Evolutionary conservation across 306 rosid genomes (phyloP).

Genomic region (Pyrus communis): DNA sequence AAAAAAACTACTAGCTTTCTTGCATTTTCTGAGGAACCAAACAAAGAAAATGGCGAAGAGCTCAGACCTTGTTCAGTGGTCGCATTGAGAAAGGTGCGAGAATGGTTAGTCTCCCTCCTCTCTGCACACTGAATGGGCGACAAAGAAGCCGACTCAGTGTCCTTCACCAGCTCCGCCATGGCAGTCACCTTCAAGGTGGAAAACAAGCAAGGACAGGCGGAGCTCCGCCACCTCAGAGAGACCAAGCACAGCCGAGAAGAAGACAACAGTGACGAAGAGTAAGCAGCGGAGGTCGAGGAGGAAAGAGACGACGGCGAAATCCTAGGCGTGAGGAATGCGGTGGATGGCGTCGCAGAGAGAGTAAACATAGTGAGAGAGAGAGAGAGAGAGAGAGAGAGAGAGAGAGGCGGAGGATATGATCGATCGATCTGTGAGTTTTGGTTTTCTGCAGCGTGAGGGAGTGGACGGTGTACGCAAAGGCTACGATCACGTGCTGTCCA

Average conservation of each 20-base stretch:
- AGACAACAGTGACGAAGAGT: neutral
- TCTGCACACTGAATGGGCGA: slow-evolving; percentile 7
- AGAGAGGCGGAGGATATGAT: neutral
- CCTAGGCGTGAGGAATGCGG: slow-evolving; percentile 25
- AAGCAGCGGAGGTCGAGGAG: slow-evolving; percentile 1
- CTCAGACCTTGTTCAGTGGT: slow-evolving; percentile 32
- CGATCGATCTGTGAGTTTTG: neutral
- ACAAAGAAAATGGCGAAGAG: neutral
- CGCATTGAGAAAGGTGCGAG: slow-evolving; percentile 38
- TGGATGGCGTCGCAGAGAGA: slow-evolving; percentile 22
- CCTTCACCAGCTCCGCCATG: slow-evolving; percentile 40
- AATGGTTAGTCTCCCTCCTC: slow-evolving; percentile 20
- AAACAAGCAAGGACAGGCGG: slow-evolving; percentile 19
- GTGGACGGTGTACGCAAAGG: neutral
- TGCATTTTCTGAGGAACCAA: slow-evolving; percentile 1
- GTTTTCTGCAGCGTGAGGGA: neutral
- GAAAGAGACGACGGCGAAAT: slow-evolving; percentile 15
- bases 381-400: neutral
- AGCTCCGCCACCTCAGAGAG: slow-evolving; percentile 18
- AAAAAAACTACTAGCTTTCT: neutral
- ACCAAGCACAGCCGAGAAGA: slow-evolving; percentile 20
- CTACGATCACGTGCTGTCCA: slow-evolving; percentile 2
- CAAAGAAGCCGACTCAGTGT: slow-evolving; percentile 17
- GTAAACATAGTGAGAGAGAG: slow-evolving; percentile 29
- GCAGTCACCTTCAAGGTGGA: slow-evolving; percentile 21